Evolutionary conservation across 1,139 yeast genomes (phyloP), one percentile per base, ranked within the genome.

Genomic region (Nadsonia commutata): DNA sequence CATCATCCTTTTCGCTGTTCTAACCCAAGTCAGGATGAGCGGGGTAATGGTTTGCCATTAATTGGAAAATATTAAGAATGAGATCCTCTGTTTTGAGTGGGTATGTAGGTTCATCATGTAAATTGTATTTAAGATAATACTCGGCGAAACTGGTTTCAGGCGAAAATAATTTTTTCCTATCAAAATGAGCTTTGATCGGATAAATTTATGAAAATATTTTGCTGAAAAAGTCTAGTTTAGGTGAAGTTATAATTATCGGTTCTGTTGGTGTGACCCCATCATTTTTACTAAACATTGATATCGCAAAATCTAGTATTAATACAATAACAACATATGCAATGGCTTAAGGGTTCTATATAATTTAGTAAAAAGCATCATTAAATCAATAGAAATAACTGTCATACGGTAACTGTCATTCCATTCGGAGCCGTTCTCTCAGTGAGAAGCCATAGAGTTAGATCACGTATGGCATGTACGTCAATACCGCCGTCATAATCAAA

Each of bases 291-390:
- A 76, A 71, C 44, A 68, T 68, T 2, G 58, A 57, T 3, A 66
- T 59, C n/a, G 70, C 67, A 3, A 85, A 56, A 0, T 94, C 94
- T 0, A 90, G 85, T 2, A 76, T 70, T 45, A 78, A 63, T 11
- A 84, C 63, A n/a, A 76, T 64, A 1, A 83, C 77, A 2, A 80
- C 71, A 44, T 74, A 73, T 20, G 66, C 58, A 5, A 77, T 60
- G 2, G 66, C 57, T 3, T 55, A 52, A 46, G 71, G 60, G 49
- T 76, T 74, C 22, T 58, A 58, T n/a, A 46, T 41, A 8, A 40
- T 40, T n/a, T n/a, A n/a, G n/a, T n/a, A n/a, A n/a, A n/a, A n/a
- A n/a, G n/a, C n/a, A n/a, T n/a, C n/a, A n/a, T n/a, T n/a, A n/a
- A n/a, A n/a, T n/a, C n/a, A n/a, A n/a, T n/a, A n/a, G n/a, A n/a